Conservation (phyloP, 176 grass and related monocot genomes). For the Musa beccarii region DNA sequence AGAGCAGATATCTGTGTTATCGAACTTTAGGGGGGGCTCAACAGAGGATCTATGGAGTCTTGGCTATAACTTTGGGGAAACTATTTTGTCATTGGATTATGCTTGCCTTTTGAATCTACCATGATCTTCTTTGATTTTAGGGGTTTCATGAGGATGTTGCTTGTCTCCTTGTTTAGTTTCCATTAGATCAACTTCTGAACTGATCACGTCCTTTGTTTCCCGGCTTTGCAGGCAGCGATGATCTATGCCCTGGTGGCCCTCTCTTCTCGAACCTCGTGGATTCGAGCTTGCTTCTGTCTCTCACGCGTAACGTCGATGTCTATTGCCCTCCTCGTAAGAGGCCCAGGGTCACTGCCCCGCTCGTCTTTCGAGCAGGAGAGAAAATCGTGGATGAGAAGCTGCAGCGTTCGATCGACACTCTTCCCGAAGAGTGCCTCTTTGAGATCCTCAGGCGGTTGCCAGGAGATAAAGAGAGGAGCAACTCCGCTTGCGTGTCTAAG, state of each 20-base stretch:
- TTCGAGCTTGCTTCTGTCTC: constrained; percentile 31
- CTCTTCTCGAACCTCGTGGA: constrained; percentile 13
- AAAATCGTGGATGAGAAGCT: constrained; percentile 27
- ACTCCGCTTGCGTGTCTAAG: constrained; percentile 66
- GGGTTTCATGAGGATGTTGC: no score
- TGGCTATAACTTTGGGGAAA: no score
- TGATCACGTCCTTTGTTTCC: no score
- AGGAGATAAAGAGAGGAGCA: constrained; percentile 45
- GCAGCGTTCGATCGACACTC: constrained; percentile 47
- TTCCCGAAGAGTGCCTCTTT: constrained; percentile 83
- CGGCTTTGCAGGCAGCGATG: background rate
- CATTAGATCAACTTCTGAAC: no score
- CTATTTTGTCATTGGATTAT: no score
- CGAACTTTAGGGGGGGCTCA: no score
- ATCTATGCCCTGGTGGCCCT: background rate
- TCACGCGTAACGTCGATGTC: constrained; percentile 27
- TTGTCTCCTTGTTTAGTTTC: no score
- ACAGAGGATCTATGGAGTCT: no score
- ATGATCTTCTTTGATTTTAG: no score
- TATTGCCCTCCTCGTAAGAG: constrained; percentile 51
- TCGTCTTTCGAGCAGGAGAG: constrained; percentile 1
- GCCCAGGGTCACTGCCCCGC: constrained; percentile 51
- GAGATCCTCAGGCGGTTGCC: constrained; percentile 73
- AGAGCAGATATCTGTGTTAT: no score
- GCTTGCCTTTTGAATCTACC: no score